phyloP scores from a whole-genome alignment of 2,329 filamentous ascomycete species.

The Stagonosporopsis vannaccii region DNA sequence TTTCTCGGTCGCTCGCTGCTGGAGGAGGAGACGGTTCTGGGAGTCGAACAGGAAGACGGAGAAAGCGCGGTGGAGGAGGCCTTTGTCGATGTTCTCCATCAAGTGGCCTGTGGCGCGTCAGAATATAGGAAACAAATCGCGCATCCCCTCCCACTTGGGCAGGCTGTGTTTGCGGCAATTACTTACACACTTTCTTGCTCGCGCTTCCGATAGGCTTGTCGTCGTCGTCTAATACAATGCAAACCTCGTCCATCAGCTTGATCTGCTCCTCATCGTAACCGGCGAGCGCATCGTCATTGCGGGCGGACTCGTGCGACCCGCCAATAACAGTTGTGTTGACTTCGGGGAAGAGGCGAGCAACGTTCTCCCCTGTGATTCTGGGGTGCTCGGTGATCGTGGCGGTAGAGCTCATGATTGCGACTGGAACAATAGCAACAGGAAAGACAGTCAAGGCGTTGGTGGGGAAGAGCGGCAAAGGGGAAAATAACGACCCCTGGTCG shows the following conservation, averaged over 20 bases:
- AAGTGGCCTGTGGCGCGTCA: conserved; percentile 74
- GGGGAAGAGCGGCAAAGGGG: conserved; percentile 14
- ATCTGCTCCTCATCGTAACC: conserved; percentile 99
- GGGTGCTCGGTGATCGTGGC: conserved; percentile 52
- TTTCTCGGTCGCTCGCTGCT: conserved; percentile 95
- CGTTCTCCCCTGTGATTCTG: conserved; percentile 82
- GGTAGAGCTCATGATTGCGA: conserved; percentile 44
- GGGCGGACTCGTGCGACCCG: conserved; percentile 66
- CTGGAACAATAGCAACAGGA: not conserved
- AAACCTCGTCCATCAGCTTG: conserved; percentile 97
- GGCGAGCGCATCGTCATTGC: conserved; percentile 72
- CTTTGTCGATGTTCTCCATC: conserved; percentile 98
- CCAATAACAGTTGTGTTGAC: conserved; percentile 68
- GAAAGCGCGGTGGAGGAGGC: conserved; percentile 94
- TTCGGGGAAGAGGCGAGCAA: conserved; percentile 89
- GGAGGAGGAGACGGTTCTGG: conserved; percentile 88
- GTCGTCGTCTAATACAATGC: conserved; percentile 93
- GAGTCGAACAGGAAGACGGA: conserved; percentile 98
- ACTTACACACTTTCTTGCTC: conserved; percentile 95
- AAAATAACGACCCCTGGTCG: conserved; percentile 5
- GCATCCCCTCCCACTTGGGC: conserved; percentile 13
- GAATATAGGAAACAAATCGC: conserved; percentile 12
- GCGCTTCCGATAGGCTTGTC: conserved; percentile 93
- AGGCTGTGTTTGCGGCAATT: conserved; percentile 11
- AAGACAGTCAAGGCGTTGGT: conserved; percentile 13